These are phyloP conservation scores for Hypoxylon sp. DNA, from an alignment of 2,329 filamentous ascomycete genomes.

Conservation along the genomic window DNA sequence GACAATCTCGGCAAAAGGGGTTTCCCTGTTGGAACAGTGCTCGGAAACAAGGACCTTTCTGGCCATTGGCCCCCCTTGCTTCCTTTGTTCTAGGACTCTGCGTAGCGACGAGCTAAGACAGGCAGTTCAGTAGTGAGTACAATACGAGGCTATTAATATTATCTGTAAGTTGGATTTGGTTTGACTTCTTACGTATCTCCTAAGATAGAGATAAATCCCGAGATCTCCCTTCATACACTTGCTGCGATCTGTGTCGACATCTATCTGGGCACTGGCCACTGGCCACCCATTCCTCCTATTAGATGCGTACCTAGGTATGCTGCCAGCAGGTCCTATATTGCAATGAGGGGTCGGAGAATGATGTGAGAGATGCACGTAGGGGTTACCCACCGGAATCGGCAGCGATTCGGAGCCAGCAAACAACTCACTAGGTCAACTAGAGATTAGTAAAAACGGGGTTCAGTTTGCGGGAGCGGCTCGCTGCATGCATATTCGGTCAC, in stretches of 20 bases:
- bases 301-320: no score
- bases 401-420: conserved; percentile 29
- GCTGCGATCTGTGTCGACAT: background rate
- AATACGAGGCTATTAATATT: no score
- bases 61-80: conserved; percentile 25
- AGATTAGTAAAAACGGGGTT: conserved; percentile 40
- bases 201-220: conserved; percentile 4
- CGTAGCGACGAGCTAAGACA: conserved; percentile 20
- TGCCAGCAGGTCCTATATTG: no score
- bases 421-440: conserved; percentile 28
- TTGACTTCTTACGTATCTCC: no score
- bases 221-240: conserved; percentile 11
- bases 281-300: no score
- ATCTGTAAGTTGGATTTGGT: no score
- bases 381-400: conserved; percentile 19
- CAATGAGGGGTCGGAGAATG: no score
- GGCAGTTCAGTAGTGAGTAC: conserved; percentile 13
- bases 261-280: background rate
- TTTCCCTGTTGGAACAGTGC: conserved; percentile 19
- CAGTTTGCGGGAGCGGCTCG: conserved; percentile 45
- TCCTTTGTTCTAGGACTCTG: conserved; percentile 21
- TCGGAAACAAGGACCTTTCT: conserved; percentile 19
- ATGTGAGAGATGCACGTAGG: conserved; percentile 8
- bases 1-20: conserved; percentile 14
- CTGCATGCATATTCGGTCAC: conserved; percentile 46